phyloP scores from a whole-genome alignment of 441 rosid species.

The Syzygium syzygioides region DNA sequence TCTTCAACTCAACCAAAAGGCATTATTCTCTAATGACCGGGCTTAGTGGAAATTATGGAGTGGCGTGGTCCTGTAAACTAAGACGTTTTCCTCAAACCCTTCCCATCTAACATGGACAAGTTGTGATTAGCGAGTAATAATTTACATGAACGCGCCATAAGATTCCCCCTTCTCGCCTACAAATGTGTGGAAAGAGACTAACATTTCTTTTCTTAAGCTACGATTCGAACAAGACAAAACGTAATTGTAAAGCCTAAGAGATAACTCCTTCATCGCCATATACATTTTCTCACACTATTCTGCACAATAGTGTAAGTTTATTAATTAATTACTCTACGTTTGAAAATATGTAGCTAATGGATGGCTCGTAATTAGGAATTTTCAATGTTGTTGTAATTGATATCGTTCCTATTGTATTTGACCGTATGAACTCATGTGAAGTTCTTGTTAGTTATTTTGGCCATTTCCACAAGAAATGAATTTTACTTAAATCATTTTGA shows the following conservation, averaged over 20 bases:
- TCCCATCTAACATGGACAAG: neutral
- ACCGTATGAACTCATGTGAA: neutral
- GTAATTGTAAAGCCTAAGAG: neutral
- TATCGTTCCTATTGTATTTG: neutral
- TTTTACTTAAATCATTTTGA: neutral
- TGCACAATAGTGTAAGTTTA: neutral
- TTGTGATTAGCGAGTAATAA: neutral
- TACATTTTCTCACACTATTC: neutral
- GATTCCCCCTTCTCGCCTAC: neutral
- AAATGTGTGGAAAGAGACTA: neutral
- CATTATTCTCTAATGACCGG: slow-evolving; percentile 39
- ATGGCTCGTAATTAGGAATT: neutral
- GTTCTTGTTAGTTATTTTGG: neutral
- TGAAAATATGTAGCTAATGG: neutral
- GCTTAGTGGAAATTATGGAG: neutral
- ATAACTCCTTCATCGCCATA: neutral
- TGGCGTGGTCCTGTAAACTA: neutral
- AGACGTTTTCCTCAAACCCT: neutral
- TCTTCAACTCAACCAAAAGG: neutral
- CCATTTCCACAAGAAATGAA: neutral
- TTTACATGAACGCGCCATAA: neutral
- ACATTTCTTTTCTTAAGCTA: neutral
- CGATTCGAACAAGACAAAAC: neutral
- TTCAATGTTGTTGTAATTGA: neutral
- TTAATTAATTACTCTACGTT: too few species aligned